Conservation (phyloP, 208 protist genomes). For the Phytomonas francai region DNA sequence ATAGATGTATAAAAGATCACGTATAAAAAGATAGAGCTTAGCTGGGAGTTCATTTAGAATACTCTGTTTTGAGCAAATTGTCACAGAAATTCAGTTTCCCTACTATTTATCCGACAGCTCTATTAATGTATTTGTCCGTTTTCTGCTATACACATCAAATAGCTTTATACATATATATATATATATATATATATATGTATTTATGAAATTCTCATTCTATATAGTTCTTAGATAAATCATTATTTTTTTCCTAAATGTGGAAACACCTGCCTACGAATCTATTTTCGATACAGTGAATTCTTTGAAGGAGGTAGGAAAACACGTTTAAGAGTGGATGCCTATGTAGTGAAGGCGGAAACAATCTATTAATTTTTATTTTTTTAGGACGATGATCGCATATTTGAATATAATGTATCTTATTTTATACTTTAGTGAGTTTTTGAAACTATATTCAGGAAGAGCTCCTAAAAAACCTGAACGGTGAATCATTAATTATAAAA, state of each 20-base stretch:
- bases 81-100: slow-evolving; percentile 1
- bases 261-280: background rate
- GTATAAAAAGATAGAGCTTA: slow-evolving; percentile 13
- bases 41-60: slow-evolving; percentile 2
- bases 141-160: background rate
- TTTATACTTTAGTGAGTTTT: background rate
- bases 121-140: slow-evolving; percentile 9
- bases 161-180: slow-evolving; percentile 6
- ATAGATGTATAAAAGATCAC: slow-evolving; percentile 12
- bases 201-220: background rate
- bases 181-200: slow-evolving; percentile 16
- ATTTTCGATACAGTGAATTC: background rate
- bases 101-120: slow-evolving; percentile 5
- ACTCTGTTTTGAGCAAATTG: background rate
- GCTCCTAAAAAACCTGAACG: too few relatives aligned
- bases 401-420: background rate
- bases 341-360: background rate
- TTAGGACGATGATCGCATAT: background rate
- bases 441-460: too few relatives aligned
- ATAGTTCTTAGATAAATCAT: background rate
- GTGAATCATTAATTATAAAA: too few relatives aligned
- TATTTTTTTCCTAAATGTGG: background rate
- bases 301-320: background rate
- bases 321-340: background rate
- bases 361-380: slow-evolving; percentile 12